Evolutionary conservation across 805 yeast genomes (phyloP).

Genomic region (Lipomyces lipofer): DNA sequence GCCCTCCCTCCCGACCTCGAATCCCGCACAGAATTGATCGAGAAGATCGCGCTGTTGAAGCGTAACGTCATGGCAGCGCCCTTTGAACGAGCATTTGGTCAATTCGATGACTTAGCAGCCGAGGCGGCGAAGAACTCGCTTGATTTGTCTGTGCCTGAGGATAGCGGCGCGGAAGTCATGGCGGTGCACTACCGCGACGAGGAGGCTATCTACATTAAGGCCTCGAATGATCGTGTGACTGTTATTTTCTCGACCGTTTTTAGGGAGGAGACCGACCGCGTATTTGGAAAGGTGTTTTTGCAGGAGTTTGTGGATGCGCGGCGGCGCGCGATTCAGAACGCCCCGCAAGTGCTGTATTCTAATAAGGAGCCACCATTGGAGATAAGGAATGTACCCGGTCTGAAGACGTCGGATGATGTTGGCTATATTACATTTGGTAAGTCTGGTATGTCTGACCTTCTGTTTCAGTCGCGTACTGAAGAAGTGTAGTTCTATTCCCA

Average conservation of each 20-base stretch:
- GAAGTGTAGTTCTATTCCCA: slow-evolving; percentile 46
- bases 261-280: slow-evolving; percentile 94
- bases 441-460: slow-evolving; percentile 25
- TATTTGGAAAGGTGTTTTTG: slow-evolving; percentile 82
- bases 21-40: too few species aligned
- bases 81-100: slow-evolving; percentile 77
- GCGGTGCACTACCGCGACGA: slow-evolving; percentile 85
- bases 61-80: slow-evolving; percentile 91
- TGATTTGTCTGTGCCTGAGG: slow-evolving; percentile 45
- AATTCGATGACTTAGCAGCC: slow-evolving; percentile 68
- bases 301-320: slow-evolving; percentile 57
- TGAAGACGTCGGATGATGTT: slow-evolving; percentile 45
- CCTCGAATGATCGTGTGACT: slow-evolving; percentile 94
- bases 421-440: slow-evolving; percentile 60
- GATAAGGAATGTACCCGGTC: slow-evolving; percentile 50
- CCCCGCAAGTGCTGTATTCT: slow-evolving; percentile 94
- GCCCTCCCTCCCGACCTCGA: slow-evolving; percentile 41
- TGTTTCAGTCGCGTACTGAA: not conserved
- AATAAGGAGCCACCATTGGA: slow-evolving; percentile 93
- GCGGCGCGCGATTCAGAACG: slow-evolving; percentile 84
- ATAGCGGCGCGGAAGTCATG: slow-evolving; percentile 56
- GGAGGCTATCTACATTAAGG: slow-evolving; percentile 86
- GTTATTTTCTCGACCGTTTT: slow-evolving; percentile 92
- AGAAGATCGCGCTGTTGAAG: slow-evolving; percentile 71
- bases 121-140: slow-evolving; percentile 42